Percentiles rank a stretch among this genome's conserved stretches.
phyloP scores from a whole-genome alignment of 176 grass and related monocot species.

The Oryza rufipogon region DNA sequence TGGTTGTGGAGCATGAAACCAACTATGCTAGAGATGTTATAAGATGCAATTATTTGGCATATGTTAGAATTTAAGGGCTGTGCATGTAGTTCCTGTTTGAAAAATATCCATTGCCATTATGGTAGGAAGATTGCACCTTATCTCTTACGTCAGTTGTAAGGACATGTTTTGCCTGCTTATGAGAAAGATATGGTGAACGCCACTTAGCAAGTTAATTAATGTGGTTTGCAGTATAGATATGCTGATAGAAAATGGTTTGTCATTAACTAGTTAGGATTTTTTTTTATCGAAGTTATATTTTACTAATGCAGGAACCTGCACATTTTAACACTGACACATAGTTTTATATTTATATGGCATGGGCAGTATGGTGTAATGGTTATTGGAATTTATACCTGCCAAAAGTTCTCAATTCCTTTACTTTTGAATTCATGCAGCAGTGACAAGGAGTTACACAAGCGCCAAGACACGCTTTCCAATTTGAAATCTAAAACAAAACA shows the following conservation, averaged over 20 bases:
- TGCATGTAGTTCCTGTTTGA: neutral
- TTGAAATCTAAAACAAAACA: conserved; percentile 89
- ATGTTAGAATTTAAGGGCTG: neutral
- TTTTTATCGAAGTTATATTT: neutral
- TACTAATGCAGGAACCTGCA: neutral
- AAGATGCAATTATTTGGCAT: neutral
- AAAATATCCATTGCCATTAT: neutral
- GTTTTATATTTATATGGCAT: neutral
- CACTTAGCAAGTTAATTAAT: neutral
- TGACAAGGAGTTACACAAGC: conserved; percentile 89
- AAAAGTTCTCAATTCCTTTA: neutral
- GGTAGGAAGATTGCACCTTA: neutral
- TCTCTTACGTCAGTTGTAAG: neutral
- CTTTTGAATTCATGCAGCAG: conserved; percentile 51
- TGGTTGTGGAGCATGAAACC: neutral
- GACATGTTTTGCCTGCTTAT: conserved; percentile 14
- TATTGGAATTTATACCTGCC: neutral
- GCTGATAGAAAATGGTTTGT: neutral
- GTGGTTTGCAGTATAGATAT: neutral
- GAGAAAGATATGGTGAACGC: neutral
- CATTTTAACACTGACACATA: neutral
- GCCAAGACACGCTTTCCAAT: conserved; percentile 76
- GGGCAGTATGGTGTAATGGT: neutral
- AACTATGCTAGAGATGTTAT: neutral
- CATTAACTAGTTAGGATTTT: conserved; percentile 3